Percentiles rank a stretch among this genome's conserved stretches.
Conservation (phyloP, 208 protist species). For the Naegleria gruberi region DNA sequence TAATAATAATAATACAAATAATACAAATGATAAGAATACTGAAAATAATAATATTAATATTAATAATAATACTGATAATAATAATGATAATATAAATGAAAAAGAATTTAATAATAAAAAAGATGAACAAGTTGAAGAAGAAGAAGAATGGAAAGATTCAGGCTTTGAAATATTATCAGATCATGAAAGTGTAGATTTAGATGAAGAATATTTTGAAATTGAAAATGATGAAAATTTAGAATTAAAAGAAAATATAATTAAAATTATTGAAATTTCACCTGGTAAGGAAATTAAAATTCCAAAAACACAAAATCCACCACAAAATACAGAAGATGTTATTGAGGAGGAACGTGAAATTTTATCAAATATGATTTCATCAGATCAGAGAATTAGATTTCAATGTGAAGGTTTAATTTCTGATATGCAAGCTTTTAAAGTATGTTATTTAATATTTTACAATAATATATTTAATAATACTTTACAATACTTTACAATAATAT, state of each 20-base stretch:
- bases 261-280: not conserved
- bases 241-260: not conserved
- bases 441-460: not conserved
- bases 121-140: not conserved
- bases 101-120: not conserved
- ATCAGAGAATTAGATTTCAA: not conserved
- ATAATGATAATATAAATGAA: not conserved
- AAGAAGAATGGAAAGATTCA: not conserved
- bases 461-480: no score
- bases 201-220: not conserved
- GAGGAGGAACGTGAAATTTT: not conserved
- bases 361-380: not conserved
- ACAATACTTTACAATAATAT: no score
- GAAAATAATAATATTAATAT: not conserved
- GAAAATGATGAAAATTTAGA: not conserved
- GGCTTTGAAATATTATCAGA: not conserved
- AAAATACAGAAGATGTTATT: not conserved
- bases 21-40: not conserved
- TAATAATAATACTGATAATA: no score
- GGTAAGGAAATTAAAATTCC: slow-evolving; percentile 10
- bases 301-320: not conserved
- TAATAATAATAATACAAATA: no score
- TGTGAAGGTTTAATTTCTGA: not conserved
- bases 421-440: slow-evolving; percentile 14
- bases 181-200: not conserved